Evolutionary conservation across 2,329 filamentous ascomycete species (phyloP).

Genomic region (Dactylellina parvicollis): DNA sequence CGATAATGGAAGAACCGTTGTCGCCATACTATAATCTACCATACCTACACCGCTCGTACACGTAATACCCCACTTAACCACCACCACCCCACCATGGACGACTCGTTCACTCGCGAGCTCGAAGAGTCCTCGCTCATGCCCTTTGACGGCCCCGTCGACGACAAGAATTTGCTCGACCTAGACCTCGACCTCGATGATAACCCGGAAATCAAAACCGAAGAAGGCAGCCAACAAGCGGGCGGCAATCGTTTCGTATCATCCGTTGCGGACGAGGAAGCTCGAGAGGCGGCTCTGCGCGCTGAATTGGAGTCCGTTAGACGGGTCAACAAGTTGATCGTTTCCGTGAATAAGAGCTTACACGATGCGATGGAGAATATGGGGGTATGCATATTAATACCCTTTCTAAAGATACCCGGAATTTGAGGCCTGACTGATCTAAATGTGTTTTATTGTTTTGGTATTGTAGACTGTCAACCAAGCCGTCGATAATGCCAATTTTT

Average conservation of each 20-base stretch:
- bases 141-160: constrained; percentile 20
- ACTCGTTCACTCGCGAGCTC: constrained; percentile 51
- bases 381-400: constrained; percentile 63
- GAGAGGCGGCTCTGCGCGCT: constrained; percentile 77
- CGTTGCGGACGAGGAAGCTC: constrained; percentile 68
- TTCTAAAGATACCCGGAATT: background rate
- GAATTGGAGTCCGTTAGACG: constrained; percentile 85
- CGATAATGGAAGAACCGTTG: constrained; percentile 30
- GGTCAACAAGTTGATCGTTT: constrained; percentile 88
- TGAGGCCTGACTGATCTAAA: too few species aligned
- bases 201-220: constrained; percentile 60
- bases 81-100: constrained; percentile 35
- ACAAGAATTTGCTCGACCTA: constrained; percentile 28
- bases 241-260: constrained; percentile 61
- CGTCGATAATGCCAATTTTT: constrained; percentile 76
- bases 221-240: constrained; percentile 65
- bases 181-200: constrained; percentile 34
- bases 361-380: constrained; percentile 81
- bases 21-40: background rate
- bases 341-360: constrained; percentile 75
- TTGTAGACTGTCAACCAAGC: constrained; percentile 44
- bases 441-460: constrained; percentile 3
- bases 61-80: background rate
- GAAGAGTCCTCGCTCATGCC: constrained; percentile 46
- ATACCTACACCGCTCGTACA: background rate